A percentile compares a stretch with the other conserved stretches of the same genome.
Conservation (phyloP, 257 asterid species). For the Nicotiana paniculata region DNA sequence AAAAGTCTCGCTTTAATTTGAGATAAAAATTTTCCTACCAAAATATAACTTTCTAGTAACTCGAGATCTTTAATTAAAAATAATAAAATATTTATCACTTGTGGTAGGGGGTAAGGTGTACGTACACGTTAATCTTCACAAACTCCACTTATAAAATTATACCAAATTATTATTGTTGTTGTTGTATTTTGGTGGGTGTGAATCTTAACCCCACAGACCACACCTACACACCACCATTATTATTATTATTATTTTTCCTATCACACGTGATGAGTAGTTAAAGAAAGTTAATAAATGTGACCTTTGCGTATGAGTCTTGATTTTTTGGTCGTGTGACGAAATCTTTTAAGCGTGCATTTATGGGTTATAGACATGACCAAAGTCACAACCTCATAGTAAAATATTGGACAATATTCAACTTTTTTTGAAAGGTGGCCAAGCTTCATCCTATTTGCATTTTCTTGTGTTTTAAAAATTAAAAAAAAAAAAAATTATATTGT, state of each 20-base stretch:
- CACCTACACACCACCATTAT: background rate
- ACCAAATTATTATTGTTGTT: too few species aligned
- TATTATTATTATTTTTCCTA: background rate
- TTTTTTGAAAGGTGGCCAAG: background rate
- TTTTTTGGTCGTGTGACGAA: background rate
- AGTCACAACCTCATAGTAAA: background rate
- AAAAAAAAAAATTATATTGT: too few species aligned
- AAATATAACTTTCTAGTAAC: too few species aligned
- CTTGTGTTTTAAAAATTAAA: background rate
- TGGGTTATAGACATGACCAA: background rate
- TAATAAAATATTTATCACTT: too few species aligned
- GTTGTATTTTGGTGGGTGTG: too few species aligned
- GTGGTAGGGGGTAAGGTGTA: too few species aligned
- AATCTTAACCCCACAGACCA: too few species aligned
- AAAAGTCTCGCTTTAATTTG: too few species aligned
- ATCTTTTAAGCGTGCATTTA: background rate
- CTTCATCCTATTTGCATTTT: background rate
- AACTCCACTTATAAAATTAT: too few species aligned
- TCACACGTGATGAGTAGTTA: constrained; percentile 22
- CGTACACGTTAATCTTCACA: too few species aligned
- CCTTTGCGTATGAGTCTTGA: constrained; percentile 14
- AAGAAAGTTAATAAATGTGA: constrained; percentile 3
- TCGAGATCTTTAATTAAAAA: too few species aligned
- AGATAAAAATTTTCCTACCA: too few species aligned
- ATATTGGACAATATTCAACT: background rate